These are phyloP conservation scores for Puya raimondii DNA, from an alignment of 176 grass and related monocot species.

Conservation along the genomic window DNA sequence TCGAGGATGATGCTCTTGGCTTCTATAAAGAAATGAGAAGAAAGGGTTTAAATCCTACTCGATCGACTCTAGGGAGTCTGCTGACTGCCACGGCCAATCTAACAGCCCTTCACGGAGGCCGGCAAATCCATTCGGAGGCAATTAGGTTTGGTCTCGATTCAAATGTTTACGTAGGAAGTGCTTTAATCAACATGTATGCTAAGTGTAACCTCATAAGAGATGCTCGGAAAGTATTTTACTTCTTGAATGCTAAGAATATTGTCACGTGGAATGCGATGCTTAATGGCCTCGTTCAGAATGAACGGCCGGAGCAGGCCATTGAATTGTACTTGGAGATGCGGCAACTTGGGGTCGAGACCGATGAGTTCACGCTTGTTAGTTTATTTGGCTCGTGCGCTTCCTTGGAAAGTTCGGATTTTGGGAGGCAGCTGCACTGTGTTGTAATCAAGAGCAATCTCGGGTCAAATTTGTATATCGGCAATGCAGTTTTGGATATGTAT, in stretches of 20 bases:
- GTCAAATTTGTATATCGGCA: constrained; percentile 47
- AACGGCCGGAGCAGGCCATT: constrained; percentile 29
- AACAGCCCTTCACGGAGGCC: constrained; percentile 25
- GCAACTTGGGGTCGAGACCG: constrained; percentile 26
- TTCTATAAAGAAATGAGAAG: constrained; percentile 56
- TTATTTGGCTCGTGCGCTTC: constrained; percentile 33
- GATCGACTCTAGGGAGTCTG: constrained; percentile 55
- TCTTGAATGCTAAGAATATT: constrained; percentile 37
- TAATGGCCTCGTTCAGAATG: constrained; percentile 42
- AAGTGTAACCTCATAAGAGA: constrained; percentile 35
- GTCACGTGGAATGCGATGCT: constrained; percentile 82
- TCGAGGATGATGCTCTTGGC: constrained; percentile 27
- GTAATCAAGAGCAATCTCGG: constrained; percentile 38
- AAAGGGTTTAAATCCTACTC: constrained; percentile 28
- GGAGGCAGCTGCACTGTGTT: constrained; percentile 44
- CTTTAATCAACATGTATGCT: constrained; percentile 58
- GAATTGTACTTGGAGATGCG: constrained; percentile 39
- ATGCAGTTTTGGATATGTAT: constrained; percentile 65
- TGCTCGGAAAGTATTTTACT: constrained; percentile 42
- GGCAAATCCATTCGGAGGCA: constrained; percentile 32
- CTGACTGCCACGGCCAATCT: constrained; percentile 45
- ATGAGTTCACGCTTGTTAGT: constrained; percentile 63
- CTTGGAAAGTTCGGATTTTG: constrained; percentile 28
- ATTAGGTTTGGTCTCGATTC: constrained; percentile 44
- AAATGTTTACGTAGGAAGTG: constrained; percentile 62